Evolutionary conservation across 1,139 yeast genomes (phyloP).

Genomic region (Candida gigantensis): DNA sequence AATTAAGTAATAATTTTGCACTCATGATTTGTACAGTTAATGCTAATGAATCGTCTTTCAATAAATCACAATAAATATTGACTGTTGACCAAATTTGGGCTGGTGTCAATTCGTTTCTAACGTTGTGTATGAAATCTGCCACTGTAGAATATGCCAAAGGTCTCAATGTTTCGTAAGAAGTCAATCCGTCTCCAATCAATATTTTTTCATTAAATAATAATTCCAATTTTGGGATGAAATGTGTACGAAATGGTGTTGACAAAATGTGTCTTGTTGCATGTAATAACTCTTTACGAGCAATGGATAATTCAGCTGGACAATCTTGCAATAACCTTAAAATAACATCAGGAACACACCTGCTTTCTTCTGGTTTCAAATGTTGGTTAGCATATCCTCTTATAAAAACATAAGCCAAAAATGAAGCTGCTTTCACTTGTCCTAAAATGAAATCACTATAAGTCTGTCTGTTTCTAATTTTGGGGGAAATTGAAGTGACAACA

Average conservation of each 20-base stretch:
- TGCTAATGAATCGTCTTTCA: constrained; percentile 82
- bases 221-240: constrained; percentile 85
- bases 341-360: constrained; percentile 77
- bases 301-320: constrained; percentile 93
- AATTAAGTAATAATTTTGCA: constrained; percentile 82
- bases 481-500: constrained; percentile 53
- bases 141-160: constrained; percentile 95
- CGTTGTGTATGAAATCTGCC: constrained; percentile 94
- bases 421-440: constrained; percentile 97
- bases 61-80: constrained; percentile 73
- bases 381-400: constrained; percentile 80
- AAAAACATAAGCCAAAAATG: constrained; percentile 88
- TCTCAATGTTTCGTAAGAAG: constrained; percentile 81
- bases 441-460: constrained; percentile 86
- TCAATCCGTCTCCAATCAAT: constrained; percentile 88
- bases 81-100: constrained; percentile 90
- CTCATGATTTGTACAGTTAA: constrained; percentile 96
- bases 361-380: constrained; percentile 61
- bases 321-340: constrained; percentile 86
- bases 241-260: constrained; percentile 80
- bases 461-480: constrained; percentile 74
- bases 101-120: constrained; percentile 79
- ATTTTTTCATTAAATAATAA: constrained; percentile 83
- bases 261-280: constrained; percentile 95
- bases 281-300: constrained; percentile 87